Percentiles rank a stretch among this genome's conserved stretches.
Conservation (phyloP, 176 grass and related monocot species). For the Avena eriantha region DNA sequence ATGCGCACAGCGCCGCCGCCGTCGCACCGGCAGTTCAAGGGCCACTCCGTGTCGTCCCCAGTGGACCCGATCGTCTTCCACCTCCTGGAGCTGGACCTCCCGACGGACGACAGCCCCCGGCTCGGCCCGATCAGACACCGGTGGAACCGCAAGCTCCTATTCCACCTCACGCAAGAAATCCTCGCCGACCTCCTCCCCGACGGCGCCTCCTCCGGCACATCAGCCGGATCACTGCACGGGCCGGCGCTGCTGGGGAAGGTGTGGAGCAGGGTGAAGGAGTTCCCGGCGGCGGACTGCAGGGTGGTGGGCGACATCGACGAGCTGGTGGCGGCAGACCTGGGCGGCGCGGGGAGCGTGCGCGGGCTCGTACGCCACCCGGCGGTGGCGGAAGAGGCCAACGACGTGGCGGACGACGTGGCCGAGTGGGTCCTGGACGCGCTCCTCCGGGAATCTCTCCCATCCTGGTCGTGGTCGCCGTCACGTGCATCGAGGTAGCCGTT, state of each 20-base stretch:
- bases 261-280: slow-evolving; percentile 45
- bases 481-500: not conserved
- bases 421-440: slow-evolving; percentile 62
- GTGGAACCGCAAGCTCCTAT: slow-evolving; percentile 91
- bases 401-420: slow-evolving; percentile 63
- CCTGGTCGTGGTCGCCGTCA: not conserved
- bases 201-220: not conserved
- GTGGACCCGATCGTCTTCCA: slow-evolving; percentile 88
- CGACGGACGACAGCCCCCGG: not conserved
- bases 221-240: not conserved
- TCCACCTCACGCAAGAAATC: slow-evolving; percentile 74
- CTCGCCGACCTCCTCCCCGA: slow-evolving; percentile 39
- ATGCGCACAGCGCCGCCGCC: not conserved
- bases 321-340: slow-evolving; percentile 63
- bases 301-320: slow-evolving; percentile 78
- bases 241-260: slow-evolving; percentile 42
- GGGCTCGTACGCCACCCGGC: slow-evolving; percentile 47
- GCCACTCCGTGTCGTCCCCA: slow-evolving; percentile 14
- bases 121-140: slow-evolving; percentile 55
- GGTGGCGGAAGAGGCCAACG: slow-evolving; percentile 49
- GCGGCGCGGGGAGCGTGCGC: slow-evolving; percentile 31
- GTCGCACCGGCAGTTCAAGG: not conserved
- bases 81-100: slow-evolving; percentile 75
- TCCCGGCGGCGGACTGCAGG: slow-evolving; percentile 66
- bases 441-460: slow-evolving; percentile 43